These are phyloP conservation scores for Erodium texanum DNA, from an alignment of 441 rosid species.

Conservation along the genomic window DNA sequence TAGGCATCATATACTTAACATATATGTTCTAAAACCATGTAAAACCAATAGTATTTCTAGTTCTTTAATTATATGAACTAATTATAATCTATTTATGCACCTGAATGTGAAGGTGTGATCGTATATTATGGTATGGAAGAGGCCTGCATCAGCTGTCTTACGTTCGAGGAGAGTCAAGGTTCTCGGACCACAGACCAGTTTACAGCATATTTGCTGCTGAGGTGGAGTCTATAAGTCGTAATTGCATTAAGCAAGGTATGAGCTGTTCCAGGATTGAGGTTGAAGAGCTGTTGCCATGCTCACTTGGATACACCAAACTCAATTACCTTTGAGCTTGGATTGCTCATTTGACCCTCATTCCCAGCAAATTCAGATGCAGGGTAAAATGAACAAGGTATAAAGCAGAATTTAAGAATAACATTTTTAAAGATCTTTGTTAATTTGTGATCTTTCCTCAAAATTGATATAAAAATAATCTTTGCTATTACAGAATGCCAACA, in stretches of 20 bases:
- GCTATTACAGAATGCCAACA: no score
- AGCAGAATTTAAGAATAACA: neutral
- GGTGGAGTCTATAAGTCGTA: constrained; percentile 59
- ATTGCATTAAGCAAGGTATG: constrained; percentile 53
- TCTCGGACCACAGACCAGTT: constrained; percentile 98
- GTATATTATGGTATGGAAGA: constrained; percentile 84
- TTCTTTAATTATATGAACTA: neutral
- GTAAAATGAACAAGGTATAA: constrained; percentile 18
- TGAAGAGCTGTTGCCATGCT: constrained; percentile 70
- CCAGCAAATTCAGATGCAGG: constrained; percentile 18
- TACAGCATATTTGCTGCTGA: constrained; percentile 71
- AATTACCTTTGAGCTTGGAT: constrained; percentile 33
- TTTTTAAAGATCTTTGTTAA: constrained; percentile 8
- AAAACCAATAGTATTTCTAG: neutral
- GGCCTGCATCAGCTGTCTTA: constrained; percentile 76
- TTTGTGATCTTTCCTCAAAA: neutral
- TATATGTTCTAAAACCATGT: no score
- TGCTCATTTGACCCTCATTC: constrained; percentile 5
- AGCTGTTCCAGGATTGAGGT: constrained; percentile 67
- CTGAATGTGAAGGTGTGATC: constrained; percentile 80
- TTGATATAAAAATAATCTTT: no score
- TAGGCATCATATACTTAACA: no score
- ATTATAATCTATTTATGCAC: constrained; percentile 3
- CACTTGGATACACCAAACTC: constrained; percentile 45
- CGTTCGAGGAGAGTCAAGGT: constrained; percentile 92